Percentiles rank a stretch among this genome's conserved stretches.
Evolutionary conservation across 2,329 filamentous ascomycete genomes (phyloP).

Genomic region (Claviceps monticola): DNA sequence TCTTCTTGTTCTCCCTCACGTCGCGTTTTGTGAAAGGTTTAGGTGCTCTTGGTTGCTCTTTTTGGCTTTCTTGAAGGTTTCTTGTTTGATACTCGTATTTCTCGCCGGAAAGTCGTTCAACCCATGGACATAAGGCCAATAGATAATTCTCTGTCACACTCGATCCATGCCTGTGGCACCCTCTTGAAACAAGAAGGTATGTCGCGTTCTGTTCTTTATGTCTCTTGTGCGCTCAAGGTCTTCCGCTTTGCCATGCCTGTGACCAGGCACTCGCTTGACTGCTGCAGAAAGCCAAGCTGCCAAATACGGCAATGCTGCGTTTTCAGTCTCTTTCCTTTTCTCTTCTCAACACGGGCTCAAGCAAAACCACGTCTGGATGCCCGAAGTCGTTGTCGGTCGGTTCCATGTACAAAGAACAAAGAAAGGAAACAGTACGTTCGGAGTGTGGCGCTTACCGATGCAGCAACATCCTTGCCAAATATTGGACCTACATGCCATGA

Average conservation of each 20-base stretch:
- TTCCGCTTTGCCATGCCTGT: conserved; percentile 2
- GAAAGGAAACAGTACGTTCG: background rate
- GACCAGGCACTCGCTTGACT: conserved; percentile 3
- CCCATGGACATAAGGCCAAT: background rate
- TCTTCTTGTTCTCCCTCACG: background rate
- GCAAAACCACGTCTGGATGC: too few species aligned
- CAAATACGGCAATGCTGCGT: background rate
- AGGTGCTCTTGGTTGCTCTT: too few species aligned
- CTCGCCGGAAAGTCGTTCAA: background rate
- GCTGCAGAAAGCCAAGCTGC: conserved; percentile 3
- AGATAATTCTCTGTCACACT: background rate
- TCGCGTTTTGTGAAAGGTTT: background rate
- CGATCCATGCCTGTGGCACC: background rate
- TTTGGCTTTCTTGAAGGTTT: background rate
- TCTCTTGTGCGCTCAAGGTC: background rate
- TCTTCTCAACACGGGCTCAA: too few species aligned
- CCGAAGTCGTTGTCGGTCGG: too few species aligned
- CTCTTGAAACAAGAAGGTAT: background rate
- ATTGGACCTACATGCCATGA: background rate
- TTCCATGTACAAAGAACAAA: background rate
- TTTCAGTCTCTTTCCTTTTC: background rate
- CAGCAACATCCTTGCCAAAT: background rate
- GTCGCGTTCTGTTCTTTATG: background rate
- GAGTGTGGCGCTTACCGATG: background rate
- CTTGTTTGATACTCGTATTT: background rate